A percentile compares a stretch with the other conserved stretches of the same genome.
phyloP scores from a whole-genome alignment of 164 flowering plant species.

The Echeveria elegans region DNA sequence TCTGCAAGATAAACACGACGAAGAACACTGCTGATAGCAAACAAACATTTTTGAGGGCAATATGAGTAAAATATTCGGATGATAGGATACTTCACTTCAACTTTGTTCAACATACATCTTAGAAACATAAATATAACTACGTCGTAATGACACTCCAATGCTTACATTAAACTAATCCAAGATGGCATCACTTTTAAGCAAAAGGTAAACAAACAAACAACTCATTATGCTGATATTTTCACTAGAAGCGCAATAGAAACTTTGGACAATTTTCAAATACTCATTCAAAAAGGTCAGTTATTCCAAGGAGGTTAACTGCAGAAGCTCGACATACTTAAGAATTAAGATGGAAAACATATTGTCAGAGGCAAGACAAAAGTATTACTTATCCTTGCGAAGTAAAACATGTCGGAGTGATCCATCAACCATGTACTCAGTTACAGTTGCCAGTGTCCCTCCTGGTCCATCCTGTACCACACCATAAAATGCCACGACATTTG shows the following conservation, averaged over 20 bases:
- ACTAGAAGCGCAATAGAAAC: background rate
- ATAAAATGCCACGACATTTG: slow-evolving; percentile 93
- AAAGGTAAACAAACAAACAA: background rate
- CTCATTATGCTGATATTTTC: background rate
- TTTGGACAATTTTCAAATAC: background rate
- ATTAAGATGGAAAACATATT: background rate
- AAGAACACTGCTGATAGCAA: slow-evolving; percentile 2
- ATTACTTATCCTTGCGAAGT: slow-evolving; percentile 78
- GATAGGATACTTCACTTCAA: background rate
- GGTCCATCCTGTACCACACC: slow-evolving; percentile 98
- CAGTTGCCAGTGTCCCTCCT: slow-evolving; percentile 89
- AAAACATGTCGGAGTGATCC: slow-evolving; percentile 95
- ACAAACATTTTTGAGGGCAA: background rate
- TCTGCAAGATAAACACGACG: slow-evolving; percentile 26
- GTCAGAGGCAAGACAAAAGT: background rate
- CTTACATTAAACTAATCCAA: background rate
- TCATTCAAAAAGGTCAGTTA: background rate
- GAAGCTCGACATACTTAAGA: background rate
- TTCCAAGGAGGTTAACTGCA: background rate
- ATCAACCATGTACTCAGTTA: slow-evolving; percentile 92
- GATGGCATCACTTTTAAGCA: background rate
- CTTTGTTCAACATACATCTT: too few relatives aligned
- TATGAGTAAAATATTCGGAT: background rate
- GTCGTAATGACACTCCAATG: background rate
- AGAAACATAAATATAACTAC: too few relatives aligned